Percentiles rank a stretch among this genome's conserved stretches.
These are phyloP conservation scores for Boletus patriciae DNA, from an alignment of 768 basidiomycete species.

Conservation along the genomic window DNA sequence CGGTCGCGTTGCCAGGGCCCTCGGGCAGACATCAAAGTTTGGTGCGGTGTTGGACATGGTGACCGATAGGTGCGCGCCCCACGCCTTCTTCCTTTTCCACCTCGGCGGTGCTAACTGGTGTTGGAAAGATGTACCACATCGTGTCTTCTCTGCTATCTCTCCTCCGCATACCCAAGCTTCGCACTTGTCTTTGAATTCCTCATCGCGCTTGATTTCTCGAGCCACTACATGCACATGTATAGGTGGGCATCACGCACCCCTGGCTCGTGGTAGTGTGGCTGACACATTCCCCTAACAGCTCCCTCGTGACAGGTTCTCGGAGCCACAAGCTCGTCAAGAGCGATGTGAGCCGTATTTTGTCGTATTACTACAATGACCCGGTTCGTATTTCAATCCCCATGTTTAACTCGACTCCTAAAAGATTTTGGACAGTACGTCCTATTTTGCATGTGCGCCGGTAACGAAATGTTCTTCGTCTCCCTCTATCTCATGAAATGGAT, in stretches of 20 bases:
- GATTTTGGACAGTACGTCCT: conserved; percentile 61
- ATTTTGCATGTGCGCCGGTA: conserved; percentile 91
- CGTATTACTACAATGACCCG: conserved; percentile 91
- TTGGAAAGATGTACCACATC: conserved; percentile 90
- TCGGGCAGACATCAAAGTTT: conserved; percentile 93
- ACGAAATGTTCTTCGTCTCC: conserved; percentile 94
- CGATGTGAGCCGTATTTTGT: conserved; percentile 89
- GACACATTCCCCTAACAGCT: conserved; percentile 49
- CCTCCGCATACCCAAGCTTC: conserved; percentile 83
- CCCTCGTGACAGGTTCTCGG: conserved; percentile 88
- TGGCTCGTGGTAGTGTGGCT: neutral
- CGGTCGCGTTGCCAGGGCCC: conserved; percentile 84
- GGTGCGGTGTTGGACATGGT: conserved; percentile 99
- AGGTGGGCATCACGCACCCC: conserved; percentile 51
- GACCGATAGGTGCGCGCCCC: conserved; percentile 79
- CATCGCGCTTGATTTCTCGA: conserved; percentile 95
- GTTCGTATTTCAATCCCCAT: conserved; percentile 47
- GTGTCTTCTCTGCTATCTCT: conserved; percentile 90
- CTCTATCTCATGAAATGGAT: conserved; percentile 93
- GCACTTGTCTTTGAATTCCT: conserved; percentile 91
- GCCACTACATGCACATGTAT: conserved; percentile 99
- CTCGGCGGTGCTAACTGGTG: neutral
- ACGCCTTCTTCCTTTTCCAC: neutral
- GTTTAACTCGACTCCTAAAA: neutral
- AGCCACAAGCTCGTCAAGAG: conserved; percentile 93